Evolutionary conservation across 148 eudicot genomes (phyloP), one percentile per base, ranked within the genome.

Genomic region (Selenicereus undatus): DNA sequence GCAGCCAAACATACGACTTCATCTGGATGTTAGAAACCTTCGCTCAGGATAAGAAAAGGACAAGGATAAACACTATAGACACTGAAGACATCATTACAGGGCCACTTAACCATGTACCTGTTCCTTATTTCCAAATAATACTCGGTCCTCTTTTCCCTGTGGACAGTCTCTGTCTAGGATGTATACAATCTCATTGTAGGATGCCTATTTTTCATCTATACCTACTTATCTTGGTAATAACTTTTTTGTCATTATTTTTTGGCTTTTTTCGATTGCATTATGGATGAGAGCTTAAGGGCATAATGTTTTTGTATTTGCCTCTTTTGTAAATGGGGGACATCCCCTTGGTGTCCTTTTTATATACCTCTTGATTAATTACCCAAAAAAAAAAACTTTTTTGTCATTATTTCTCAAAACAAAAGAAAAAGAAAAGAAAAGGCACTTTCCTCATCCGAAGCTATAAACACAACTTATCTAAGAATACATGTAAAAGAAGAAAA

Each of bases 1-100:
- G 93, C 66, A 93, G 87, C 97, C 97, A 93, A 58, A 93, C 90
- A 82, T 88, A 93, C 78, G 95, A 90, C 84, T 91, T 90, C 92
- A 93, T 88, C 92, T 90, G 84, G 70, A 84, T 32, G 71, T 11
- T 77, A 16, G 83, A 81, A 76, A 78, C 45, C 21, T 54, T 13
- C 68, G 56, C 56, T 79, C 74, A 74, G 35, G 32, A 18, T 27
- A 50, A 76, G 13, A 42, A 68, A 22, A 50, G 51, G 62, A 42
- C 73, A 48, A 30, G n/a, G 32, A 1, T 29, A 52, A 17, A 18
- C 18, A 16, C 29, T 22, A 24, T 66, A 27, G 27, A 66, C 2
- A 27, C 32, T 66, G 4, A 66, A 66, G 18, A 66, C 36, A 2
- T 66, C 71, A 27, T 66, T 66, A 9, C 32, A 26, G 18, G 69